Percentiles rank a stretch among this genome's conserved stretches.
Evolutionary conservation across 768 basidiomycete genomes (phyloP).

Genomic region (Xanthoconium stramineum): DNA sequence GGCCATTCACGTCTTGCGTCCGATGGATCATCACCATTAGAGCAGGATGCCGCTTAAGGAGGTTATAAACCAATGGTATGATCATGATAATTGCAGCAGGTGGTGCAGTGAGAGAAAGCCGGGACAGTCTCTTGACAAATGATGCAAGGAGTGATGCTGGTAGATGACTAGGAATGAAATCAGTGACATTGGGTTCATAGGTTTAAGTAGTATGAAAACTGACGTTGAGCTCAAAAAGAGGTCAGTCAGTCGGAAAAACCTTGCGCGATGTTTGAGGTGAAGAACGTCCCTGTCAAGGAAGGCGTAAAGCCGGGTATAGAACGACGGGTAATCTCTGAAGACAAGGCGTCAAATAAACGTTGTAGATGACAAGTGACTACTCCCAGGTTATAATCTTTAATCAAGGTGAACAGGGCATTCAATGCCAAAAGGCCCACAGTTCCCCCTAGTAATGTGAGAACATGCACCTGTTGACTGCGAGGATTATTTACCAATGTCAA

Average conservation of each 20-base stretch:
- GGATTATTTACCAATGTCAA: constrained; percentile 64
- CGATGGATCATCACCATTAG: constrained; percentile 94
- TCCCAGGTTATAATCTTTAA: constrained; percentile 90
- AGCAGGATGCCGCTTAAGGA: constrained; percentile 87
- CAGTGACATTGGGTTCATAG: not conserved
- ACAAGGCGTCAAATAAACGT: constrained; percentile 1
- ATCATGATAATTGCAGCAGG: constrained; percentile 89
- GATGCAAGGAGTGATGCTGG: constrained; percentile 91
- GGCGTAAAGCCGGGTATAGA: constrained; percentile 88
- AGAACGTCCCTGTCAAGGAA: constrained; percentile 86
- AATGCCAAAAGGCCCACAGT: constrained; percentile 83
- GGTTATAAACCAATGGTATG: constrained; percentile 92
- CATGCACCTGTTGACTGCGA: not conserved
- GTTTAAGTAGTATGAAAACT: constrained; percentile 28
- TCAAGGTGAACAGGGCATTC: constrained; percentile 87
- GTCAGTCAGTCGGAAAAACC: constrained; percentile 92
- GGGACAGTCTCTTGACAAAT: constrained; percentile 87
- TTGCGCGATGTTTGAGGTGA: constrained; percentile 87
- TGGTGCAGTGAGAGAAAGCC: constrained; percentile 79
- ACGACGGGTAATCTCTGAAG: constrained; percentile 88
- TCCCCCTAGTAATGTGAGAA: constrained; percentile 53
- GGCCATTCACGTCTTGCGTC: constrained; percentile 34
- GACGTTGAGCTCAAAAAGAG: constrained; percentile 91
- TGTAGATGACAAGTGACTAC: constrained; percentile 28
- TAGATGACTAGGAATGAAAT: constrained; percentile 60